These are phyloP conservation scores for Elongisporangium prolatum DNA, from an alignment of 352 stramenopile species.

Conservation along the genomic window DNA sequence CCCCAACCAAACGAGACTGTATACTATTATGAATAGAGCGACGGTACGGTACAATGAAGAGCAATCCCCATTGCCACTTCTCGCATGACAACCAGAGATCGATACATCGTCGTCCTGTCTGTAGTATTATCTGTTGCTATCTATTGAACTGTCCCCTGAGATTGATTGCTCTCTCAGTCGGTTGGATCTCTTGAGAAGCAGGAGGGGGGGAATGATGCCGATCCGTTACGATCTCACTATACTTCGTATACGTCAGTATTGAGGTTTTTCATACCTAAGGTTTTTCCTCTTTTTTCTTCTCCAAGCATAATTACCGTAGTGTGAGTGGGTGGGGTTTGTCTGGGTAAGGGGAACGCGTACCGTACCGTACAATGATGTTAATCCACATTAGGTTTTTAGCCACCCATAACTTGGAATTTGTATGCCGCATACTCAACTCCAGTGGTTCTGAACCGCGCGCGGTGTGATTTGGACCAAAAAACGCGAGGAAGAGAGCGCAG, in stretches of 20 bases:
- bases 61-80: background rate
- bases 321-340: background rate
- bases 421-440: slow-evolving; percentile 4
- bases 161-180: no score
- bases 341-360: background rate
- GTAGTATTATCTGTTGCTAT: background rate
- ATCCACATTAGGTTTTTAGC: slow-evolving; percentile 1
- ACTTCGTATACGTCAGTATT: background rate
- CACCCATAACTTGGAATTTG: slow-evolving; percentile 1
- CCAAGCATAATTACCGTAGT: background rate
- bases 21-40: background rate
- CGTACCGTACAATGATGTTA: background rate
- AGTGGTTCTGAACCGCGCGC: slow-evolving; percentile 1
- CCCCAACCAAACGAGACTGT: background rate
- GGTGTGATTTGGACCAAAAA: background rate
- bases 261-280: background rate
- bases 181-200: background rate
- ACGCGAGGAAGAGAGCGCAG: background rate
- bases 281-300: background rate
- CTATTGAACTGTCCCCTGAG: no score
- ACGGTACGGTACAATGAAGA: background rate
- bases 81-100: background rate
- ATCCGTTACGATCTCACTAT: background rate
- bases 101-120: background rate
- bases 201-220: background rate